phyloP scores from a whole-genome alignment of 2,329 filamentous ascomycete genomes.

The Fusarium heterosporum region DNA sequence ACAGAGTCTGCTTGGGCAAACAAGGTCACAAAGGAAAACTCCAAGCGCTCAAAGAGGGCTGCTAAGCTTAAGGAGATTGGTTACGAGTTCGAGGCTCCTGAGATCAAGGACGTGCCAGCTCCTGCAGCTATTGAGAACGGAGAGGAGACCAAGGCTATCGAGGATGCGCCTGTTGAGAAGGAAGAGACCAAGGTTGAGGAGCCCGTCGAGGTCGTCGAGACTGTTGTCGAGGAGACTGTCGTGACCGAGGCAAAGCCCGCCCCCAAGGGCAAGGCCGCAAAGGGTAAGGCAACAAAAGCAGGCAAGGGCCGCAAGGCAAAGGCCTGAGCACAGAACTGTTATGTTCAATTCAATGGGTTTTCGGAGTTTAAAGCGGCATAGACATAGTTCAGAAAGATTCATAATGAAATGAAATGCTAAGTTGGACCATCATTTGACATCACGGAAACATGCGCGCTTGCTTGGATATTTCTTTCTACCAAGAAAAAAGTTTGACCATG shows the following conservation, averaged over 20 bases:
- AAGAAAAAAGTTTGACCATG: neutral
- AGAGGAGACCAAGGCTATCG: slow-evolving; percentile 52
- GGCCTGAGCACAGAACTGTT: slow-evolving; percentile 49
- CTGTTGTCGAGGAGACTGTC: slow-evolving; percentile 42
- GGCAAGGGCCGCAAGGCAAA: slow-evolving; percentile 53
- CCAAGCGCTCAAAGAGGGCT: slow-evolving; percentile 74
- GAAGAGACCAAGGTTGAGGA: slow-evolving; percentile 40
- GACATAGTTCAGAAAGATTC: slow-evolving; percentile 42
- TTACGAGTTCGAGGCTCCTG: slow-evolving; percentile 83
- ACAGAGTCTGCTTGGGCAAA: slow-evolving; percentile 82
- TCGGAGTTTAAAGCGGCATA: slow-evolving; percentile 46
- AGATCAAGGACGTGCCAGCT: slow-evolving; percentile 69
- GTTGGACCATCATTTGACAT: slow-evolving; percentile 36
- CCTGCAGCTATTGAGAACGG: slow-evolving; percentile 55
- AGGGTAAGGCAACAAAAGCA: slow-evolving; percentile 39
- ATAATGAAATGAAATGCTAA: slow-evolving; percentile 47
- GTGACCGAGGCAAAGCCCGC: slow-evolving; percentile 43
- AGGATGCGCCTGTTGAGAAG: slow-evolving; percentile 54
- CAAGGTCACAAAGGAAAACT: slow-evolving; percentile 78
- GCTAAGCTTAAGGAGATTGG: slow-evolving; percentile 82
- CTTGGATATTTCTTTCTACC: slow-evolving; percentile 13
- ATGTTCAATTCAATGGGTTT: slow-evolving; percentile 35
- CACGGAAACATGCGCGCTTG: neutral
- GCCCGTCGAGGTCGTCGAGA: slow-evolving; percentile 40
- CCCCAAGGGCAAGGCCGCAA: slow-evolving; percentile 52